Base-by-base conservation (phyloP, 768 basidiomycete genomes). In the Lactifluus volemus region DNA sequence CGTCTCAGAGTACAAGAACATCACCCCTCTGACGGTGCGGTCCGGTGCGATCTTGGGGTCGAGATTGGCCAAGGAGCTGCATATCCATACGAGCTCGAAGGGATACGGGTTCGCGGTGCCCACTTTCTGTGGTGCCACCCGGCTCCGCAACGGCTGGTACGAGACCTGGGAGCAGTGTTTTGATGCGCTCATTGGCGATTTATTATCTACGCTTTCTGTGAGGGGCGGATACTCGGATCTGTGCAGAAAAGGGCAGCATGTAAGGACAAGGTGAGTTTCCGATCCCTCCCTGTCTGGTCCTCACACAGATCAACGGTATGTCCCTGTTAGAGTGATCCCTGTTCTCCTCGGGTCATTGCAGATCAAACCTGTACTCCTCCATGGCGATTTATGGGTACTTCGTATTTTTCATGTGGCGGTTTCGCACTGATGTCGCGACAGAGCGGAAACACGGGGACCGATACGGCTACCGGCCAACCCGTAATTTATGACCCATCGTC, bases 381-480 rank as follows among this genome's bases (percentile, higher is more conserved):
- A 92, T 63, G 89, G 89, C 1, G 89, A 91, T 69, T 76, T 91
- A 39, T 92, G 89, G 88, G 88, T 86, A 70, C 56, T 81, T 69
- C 36, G 54, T 48, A 45, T 50, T 58, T 57, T 44, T 9, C 21
- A 41, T 38, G 38, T 19, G 39, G 45, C 10, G 17, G 36, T 49
- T 11, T 29, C 47, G 15, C 19, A 45, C 53, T 32, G 52, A 66
- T 36, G 44, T 34, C 34, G 25, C 21, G 21, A 5, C 63, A 89
- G 89, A 87, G 84, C 60, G 88, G 89, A 7, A 91, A 90, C 69
- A 82, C 78, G 3, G 88, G 89, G 8, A 75, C 80, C 25, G 84
- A 88, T 61, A 69, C 67, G 41, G 55, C 60, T 25, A 82, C 77
- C 6, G 81, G 79, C 5, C 70, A 82, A 55, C 86, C 89, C 0